phyloP scores from a whole-genome alignment of 164 flowering plant genomes.

The Aristolochia contorta region DNA sequence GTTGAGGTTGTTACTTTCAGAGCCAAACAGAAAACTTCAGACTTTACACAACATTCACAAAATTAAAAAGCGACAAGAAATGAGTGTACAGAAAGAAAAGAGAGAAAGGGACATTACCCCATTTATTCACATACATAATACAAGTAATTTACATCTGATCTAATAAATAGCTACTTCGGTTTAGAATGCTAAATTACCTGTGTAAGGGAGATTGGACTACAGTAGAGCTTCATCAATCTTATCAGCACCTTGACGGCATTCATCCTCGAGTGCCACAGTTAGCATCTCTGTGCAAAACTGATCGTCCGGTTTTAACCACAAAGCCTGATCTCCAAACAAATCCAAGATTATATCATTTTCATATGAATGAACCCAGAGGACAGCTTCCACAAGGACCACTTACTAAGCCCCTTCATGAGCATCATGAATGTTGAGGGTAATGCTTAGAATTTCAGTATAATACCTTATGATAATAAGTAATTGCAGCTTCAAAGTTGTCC shows the following conservation, averaged over 20 bases:
- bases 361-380: not conserved
- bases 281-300: slow-evolving; percentile 93
- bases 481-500: slow-evolving; percentile 66
- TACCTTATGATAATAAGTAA: slow-evolving; percentile 88
- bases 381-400: not conserved
- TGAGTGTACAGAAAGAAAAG: no score
- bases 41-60: no score
- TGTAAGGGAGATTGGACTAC: not conserved
- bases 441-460: not conserved
- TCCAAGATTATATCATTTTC: no score
- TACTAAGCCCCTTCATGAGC: no score
- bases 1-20: no score
- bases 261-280: slow-evolving; percentile 74
- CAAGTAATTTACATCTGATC: no score
- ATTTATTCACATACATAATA: no score
- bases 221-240: slow-evolving; percentile 1
- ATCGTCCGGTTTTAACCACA: slow-evolving; percentile 85
- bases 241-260: slow-evolving; percentile 12
- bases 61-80: no score
- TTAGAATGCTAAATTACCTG: not conserved
- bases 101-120: no score
- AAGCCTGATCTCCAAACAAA: slow-evolving; percentile 39
- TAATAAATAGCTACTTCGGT: no score
- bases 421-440: not conserved
- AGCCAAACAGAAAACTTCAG: no score